Percentiles rank a stretch among this genome's conserved stretches.
Conservation (phyloP, 129 eudicot genomes). For the Mikania micrantha region DNA sequence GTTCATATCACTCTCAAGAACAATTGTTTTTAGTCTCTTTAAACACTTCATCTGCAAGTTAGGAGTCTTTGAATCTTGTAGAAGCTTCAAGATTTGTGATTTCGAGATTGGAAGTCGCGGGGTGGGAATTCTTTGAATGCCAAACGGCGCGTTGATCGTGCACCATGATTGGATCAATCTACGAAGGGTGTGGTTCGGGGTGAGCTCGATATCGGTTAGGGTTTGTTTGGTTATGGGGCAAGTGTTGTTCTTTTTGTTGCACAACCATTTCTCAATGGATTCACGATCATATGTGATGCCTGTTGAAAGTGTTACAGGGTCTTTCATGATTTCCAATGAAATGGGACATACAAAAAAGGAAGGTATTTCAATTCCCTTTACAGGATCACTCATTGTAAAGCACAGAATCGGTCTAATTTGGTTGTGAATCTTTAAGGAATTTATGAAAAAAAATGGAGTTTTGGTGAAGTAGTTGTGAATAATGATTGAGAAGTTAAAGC, state of each 20-base stretch:
- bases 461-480: conserved; percentile 15
- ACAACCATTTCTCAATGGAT: conserved; percentile 61
- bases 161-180: conserved; percentile 69
- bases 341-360: conserved; percentile 55
- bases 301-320: conserved; percentile 54
- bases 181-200: conserved; percentile 59
- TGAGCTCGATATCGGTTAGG: conserved; percentile 36
- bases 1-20: conserved; percentile 38
- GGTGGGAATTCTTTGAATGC: conserved; percentile 55
- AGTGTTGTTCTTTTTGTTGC: conserved; percentile 23
- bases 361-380: conserved; percentile 43
- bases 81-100: conserved; percentile 46
- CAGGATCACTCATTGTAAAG: conserved; percentile 19
- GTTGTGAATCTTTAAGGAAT: not conserved
- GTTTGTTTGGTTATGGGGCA: conserved; percentile 61
- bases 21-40: conserved; percentile 35
- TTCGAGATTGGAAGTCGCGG: conserved; percentile 45
- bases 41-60: conserved; percentile 31
- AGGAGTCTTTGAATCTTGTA: conserved; percentile 37
- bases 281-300: conserved; percentile 76
- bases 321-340: conserved; percentile 66
- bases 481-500: not conserved
- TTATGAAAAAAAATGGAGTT: not conserved
- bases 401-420: not conserved
- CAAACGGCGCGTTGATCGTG: conserved; percentile 47